These are phyloP conservation scores for Porphyridium purpureum DNA, from an alignment of 23 red algal genomes.

Conservation along the genomic window DNA sequence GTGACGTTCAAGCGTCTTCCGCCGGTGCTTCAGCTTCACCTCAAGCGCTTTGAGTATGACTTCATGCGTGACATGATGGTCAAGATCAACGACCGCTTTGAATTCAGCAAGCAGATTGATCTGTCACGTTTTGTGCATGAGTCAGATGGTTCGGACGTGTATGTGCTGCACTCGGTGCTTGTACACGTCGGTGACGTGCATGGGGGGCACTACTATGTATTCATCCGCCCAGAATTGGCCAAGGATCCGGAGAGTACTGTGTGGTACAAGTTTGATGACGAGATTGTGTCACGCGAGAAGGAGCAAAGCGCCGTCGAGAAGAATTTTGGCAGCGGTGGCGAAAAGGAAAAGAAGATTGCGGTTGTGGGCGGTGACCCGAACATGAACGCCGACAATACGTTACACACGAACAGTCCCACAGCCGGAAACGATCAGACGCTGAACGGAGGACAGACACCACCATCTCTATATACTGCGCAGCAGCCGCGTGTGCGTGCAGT, in stretches of 20 bases:
- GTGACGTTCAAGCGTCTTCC: slow-evolving; percentile 77
- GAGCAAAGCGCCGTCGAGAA: slow-evolving; percentile 65
- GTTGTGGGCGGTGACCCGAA: background rate
- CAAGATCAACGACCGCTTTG: slow-evolving; percentile 94
- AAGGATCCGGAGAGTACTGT: slow-evolving; percentile 3
- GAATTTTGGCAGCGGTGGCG: slow-evolving; percentile 80
- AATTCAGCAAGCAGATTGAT: slow-evolving; percentile 67
- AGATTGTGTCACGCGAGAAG: slow-evolving; percentile 42
- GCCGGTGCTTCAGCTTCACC: slow-evolving; percentile 86
- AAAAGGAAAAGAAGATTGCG: slow-evolving; percentile 15
- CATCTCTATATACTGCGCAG: slow-evolving; percentile 5
- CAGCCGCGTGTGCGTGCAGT: slow-evolving; percentile 21
- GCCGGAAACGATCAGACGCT: background rate
- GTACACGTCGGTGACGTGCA: slow-evolving; percentile 97
- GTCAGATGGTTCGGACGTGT: slow-evolving; percentile 15
- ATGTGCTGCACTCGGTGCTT: slow-evolving; percentile 85
- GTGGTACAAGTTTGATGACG: slow-evolving; percentile 99
- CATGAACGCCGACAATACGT: slow-evolving; percentile 9
- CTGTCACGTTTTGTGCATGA: slow-evolving; percentile 46
- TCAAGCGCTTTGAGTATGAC: slow-evolving; percentile 96
- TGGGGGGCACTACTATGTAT: slow-evolving; percentile 90
- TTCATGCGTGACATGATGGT: slow-evolving; percentile 55
- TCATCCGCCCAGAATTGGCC: slow-evolving; percentile 55
- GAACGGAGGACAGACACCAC: slow-evolving; percentile 24
- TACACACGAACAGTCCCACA: background rate